Percentiles rank a stretch among this genome's conserved stretches.
Conservation (phyloP, 345 rosid species). For the Aurinia saxatilis region DNA sequence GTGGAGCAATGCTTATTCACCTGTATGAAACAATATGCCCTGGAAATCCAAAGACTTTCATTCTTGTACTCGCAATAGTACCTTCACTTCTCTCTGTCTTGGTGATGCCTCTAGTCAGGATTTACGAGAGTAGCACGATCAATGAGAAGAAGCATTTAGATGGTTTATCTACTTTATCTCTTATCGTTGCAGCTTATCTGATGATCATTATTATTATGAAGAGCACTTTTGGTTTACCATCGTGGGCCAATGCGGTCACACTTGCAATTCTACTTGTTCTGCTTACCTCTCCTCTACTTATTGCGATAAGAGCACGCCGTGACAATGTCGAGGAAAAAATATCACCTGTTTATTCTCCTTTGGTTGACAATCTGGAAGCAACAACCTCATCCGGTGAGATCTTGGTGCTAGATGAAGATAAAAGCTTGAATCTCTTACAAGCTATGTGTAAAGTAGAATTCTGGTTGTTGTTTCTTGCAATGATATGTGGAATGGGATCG, state of each 20-base stretch:
- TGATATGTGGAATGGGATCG: slow-evolving; percentile 72
- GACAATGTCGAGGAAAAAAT: slow-evolving; percentile 21
- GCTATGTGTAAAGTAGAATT: slow-evolving; percentile 48
- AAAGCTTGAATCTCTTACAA: slow-evolving; percentile 41
- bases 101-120: slow-evolving; percentile 56
- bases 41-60: slow-evolving; percentile 47
- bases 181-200: slow-evolving; percentile 57
- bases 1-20: slow-evolving; percentile 76
- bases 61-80: slow-evolving; percentile 61
- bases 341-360: slow-evolving; percentile 2
- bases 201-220: slow-evolving; percentile 42
- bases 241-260: slow-evolving; percentile 36
- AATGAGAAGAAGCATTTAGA: slow-evolving; percentile 69
- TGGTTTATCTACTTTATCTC: slow-evolving; percentile 56
- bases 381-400: slow-evolving; percentile 6
- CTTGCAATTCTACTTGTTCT: slow-evolving; percentile 44
- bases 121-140: slow-evolving; percentile 34
- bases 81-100: slow-evolving; percentile 51
- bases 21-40: slow-evolving; percentile 45
- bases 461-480: slow-evolving; percentile 69
- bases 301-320: slow-evolving; percentile 41
- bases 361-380: slow-evolving; percentile 10
- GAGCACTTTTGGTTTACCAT: slow-evolving; percentile 42
- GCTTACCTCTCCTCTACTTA: slow-evolving; percentile 44
- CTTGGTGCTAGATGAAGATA: slow-evolving; percentile 13